A percentile compares a stretch with the other conserved stretches of the same genome.
Evolutionary conservation across 768 basidiomycete genomes (phyloP).

Genomic region (Dendrothele bispora): DNA sequence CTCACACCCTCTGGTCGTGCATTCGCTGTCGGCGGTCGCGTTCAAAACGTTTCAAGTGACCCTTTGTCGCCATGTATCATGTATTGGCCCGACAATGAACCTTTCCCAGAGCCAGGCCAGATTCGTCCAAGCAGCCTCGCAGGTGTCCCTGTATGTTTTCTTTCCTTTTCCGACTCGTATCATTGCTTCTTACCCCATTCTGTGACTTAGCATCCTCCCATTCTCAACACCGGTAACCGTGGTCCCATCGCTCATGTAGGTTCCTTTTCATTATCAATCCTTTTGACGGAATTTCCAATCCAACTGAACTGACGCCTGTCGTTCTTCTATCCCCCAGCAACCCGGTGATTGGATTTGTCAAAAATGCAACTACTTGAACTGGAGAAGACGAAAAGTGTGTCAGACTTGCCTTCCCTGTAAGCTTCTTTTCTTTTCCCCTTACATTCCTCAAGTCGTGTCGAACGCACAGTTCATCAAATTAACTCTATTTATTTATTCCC

Average conservation of each 20-base stretch:
- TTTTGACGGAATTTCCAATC: background rate
- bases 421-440: slow-evolving; percentile 26
- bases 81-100: slow-evolving; percentile 92
- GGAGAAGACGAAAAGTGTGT: slow-evolving; percentile 85
- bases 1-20: slow-evolving; percentile 83
- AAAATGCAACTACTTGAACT: slow-evolving; percentile 87
- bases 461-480: too few species aligned
- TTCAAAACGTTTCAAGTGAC: slow-evolving; percentile 77
- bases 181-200: background rate
- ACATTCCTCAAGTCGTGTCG: too few species aligned
- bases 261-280: slow-evolving; percentile 28
- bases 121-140: slow-evolving; percentile 60
- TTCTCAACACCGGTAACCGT: slow-evolving; percentile 85
- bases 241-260: slow-evolving; percentile 83
- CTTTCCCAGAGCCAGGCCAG: slow-evolving; percentile 78
- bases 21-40: slow-evolving; percentile 73
- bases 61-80: slow-evolving; percentile 75
- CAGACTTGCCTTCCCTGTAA: slow-evolving; percentile 85
- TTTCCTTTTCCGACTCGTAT: slow-evolving; percentile 11
- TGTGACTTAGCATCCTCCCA: slow-evolving; percentile 68
- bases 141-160: slow-evolving; percentile 50
- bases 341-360: slow-evolving; percentile 82
- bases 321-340: slow-evolving; percentile 43
- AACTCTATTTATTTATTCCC: slow-evolving; percentile 5
- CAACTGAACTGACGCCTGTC: too few species aligned